These are phyloP conservation scores for Cyphellophora attinorum DNA, from an alignment of 2,329 filamentous ascomycete species.

Conservation along the genomic window DNA sequence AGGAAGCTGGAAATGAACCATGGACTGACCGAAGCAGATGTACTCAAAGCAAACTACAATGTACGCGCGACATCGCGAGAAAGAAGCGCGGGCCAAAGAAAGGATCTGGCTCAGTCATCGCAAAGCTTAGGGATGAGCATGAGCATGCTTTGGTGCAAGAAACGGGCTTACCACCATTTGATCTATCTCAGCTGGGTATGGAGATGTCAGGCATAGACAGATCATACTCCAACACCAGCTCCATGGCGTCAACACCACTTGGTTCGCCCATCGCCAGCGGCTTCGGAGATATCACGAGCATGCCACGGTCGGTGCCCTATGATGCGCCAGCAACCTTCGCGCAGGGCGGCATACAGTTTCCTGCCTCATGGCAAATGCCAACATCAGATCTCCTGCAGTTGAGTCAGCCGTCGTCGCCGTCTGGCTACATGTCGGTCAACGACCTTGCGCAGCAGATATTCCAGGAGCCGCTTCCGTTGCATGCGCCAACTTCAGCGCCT, in stretches of 20 bases:
- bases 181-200: slow-evolving; percentile 14
- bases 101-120: slow-evolving; percentile 19
- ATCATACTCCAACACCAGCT: slow-evolving; percentile 12
- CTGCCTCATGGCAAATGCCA: slow-evolving; percentile 17
- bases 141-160: slow-evolving; percentile 11
- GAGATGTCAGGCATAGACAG: slow-evolving; percentile 14
- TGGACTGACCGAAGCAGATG: slow-evolving; percentile 1
- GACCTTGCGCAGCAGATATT: slow-evolving; percentile 19
- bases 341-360: slow-evolving; percentile 16
- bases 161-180: slow-evolving; percentile 15
- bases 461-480: slow-evolving; percentile 6
- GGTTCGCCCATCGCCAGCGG: slow-evolving; percentile 12
- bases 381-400: slow-evolving; percentile 16
- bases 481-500: background rate
- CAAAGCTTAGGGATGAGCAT: slow-evolving; percentile 17
- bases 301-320: slow-evolving; percentile 15
- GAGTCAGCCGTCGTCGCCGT: slow-evolving; percentile 13
- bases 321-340: slow-evolving; percentile 12
- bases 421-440: slow-evolving; percentile 17
- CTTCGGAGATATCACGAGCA: slow-evolving; percentile 9
- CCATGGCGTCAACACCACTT: slow-evolving; percentile 12
- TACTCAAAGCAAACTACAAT: slow-evolving; percentile 10
- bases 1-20: background rate
- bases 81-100: slow-evolving; percentile 20
- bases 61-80: slow-evolving; percentile 17